A percentile compares a stretch with the other conserved stretches of the same genome.
phyloP scores from a whole-genome alignment of 2,329 filamentous ascomycete genomes.

The Diaporthe australafricana region DNA sequence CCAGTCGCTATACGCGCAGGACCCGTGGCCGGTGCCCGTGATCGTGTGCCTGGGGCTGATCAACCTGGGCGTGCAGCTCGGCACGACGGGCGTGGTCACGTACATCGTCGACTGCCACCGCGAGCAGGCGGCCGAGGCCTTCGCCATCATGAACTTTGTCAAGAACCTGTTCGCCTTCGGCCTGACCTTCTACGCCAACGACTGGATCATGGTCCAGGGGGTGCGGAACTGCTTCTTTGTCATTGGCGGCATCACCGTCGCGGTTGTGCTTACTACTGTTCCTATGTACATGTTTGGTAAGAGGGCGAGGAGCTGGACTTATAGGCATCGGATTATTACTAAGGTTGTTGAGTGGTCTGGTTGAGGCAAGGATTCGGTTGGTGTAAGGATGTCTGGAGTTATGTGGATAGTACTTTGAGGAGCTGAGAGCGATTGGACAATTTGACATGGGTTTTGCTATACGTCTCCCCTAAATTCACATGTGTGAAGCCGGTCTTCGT shows the following conservation, averaged over 20 bases:
- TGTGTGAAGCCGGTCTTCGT: no score
- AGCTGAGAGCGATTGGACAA: neutral
- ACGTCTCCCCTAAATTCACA: neutral
- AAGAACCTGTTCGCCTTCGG: slow-evolving; percentile 54
- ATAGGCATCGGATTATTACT: slow-evolving; percentile 34
- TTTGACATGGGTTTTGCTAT: neutral
- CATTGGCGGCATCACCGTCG: slow-evolving; percentile 50
- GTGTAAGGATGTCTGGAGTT: neutral
- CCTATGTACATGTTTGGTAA: slow-evolving; percentile 47
- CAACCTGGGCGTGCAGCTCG: slow-evolving; percentile 51
- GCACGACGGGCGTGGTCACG: slow-evolving; percentile 50
- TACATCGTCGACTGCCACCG: slow-evolving; percentile 54
- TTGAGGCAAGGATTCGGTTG: neutral
- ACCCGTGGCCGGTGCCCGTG: slow-evolving; percentile 45
- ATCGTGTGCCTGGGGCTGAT: slow-evolving; percentile 50
- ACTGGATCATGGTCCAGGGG: slow-evolving; percentile 52
- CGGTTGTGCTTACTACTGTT: slow-evolving; percentile 45
- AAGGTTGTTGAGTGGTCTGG: slow-evolving; percentile 31
- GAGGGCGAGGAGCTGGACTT: slow-evolving; percentile 38
- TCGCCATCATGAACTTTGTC: slow-evolving; percentile 52
- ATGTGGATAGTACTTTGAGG: neutral
- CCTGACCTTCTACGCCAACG: slow-evolving; percentile 53
- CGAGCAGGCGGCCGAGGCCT: slow-evolving; percentile 50
- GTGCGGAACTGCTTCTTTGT: slow-evolving; percentile 51
- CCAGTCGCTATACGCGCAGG: slow-evolving; percentile 40